These are phyloP conservation scores for Trametes sanguinea DNA, from an alignment of 768 basidiomycete species.

Conservation along the genomic window DNA sequence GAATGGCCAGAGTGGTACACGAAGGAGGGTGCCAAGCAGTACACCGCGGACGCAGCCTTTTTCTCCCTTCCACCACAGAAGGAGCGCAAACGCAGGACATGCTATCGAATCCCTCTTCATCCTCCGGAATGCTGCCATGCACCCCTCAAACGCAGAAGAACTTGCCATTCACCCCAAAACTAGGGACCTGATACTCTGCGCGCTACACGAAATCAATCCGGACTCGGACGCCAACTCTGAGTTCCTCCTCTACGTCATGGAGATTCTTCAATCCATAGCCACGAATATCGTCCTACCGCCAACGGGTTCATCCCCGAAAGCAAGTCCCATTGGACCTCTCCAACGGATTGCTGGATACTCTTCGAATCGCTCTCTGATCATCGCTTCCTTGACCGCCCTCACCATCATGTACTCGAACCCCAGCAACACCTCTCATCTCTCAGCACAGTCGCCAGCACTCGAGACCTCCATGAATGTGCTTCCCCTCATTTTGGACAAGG, in stretches of 20 bases:
- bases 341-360: slow-evolving; percentile 56
- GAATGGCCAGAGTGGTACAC: slow-evolving; percentile 90
- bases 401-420: slow-evolving; percentile 64
- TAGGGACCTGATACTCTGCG: slow-evolving; percentile 62
- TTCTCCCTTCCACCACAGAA: slow-evolving; percentile 58
- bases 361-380: slow-evolving; percentile 74
- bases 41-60: slow-evolving; percentile 44
- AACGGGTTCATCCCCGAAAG: slow-evolving; percentile 32
- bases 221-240: slow-evolving; percentile 70
- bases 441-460: slow-evolving; percentile 59
- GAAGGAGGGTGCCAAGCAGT: slow-evolving; percentile 54
- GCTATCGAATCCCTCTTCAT: slow-evolving; percentile 86
- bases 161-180: slow-evolving; percentile 62
- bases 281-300: slow-evolving; percentile 43
- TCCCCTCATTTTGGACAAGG: slow-evolving; percentile 69
- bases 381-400: slow-evolving; percentile 62
- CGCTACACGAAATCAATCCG: slow-evolving; percentile 61
- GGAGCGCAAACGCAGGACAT: slow-evolving; percentile 61
- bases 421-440: slow-evolving; percentile 55
- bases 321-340: slow-evolving; percentile 59
- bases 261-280: slow-evolving; percentile 68
- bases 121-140: slow-evolving; percentile 81
- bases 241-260: slow-evolving; percentile 69
- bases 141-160: slow-evolving; percentile 65
- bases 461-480: slow-evolving; percentile 68